A percentile compares a stretch with the other conserved stretches of the same genome.
Conservation (phyloP, 139 green algal genomes). For the Yamagishiella unicocca region DNA sequence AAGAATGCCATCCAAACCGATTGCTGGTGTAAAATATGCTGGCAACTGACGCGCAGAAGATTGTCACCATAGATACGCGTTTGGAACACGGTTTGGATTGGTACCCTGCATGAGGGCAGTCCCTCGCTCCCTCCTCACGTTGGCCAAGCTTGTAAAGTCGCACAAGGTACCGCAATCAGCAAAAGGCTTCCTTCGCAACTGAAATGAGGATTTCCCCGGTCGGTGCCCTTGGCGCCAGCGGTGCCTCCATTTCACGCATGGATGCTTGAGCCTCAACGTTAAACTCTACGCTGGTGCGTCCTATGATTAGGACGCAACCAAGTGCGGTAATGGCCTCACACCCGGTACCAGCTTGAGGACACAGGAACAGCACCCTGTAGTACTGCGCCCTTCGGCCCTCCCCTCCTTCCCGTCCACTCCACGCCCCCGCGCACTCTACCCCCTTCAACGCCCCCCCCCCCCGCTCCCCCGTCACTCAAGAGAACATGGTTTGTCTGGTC, state of each 20-base stretch:
- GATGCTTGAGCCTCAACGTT: constrained; percentile 22
- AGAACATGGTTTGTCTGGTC: constrained; percentile 65
- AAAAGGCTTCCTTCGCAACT: no score
- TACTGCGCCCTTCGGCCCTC: neutral
- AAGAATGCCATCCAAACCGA: no score
- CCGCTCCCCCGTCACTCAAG: constrained; percentile 26
- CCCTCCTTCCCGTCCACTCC: neutral
- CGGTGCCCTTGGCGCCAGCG: neutral
- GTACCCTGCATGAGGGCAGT: no score
- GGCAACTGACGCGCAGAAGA: no score
- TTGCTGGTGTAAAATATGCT: no score
- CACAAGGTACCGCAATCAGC: no score
- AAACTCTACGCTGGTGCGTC: constrained; percentile 10
- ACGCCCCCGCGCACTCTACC: neutral
- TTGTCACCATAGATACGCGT: no score
- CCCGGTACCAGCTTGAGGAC: neutral
- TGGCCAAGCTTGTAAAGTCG: no score
- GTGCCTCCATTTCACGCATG: neutral
- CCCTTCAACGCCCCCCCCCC: neutral
- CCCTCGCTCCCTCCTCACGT: no score
- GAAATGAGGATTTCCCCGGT: no score
- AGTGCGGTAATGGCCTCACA: neutral
- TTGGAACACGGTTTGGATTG: no score
- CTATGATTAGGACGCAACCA: no score
- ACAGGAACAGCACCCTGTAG: neutral